A percentile compares a stretch with the other conserved stretches of the same genome.
phyloP scores from a whole-genome alignment of 768 basidiomycete species.

The Cyclocybe cylindracea region DNA sequence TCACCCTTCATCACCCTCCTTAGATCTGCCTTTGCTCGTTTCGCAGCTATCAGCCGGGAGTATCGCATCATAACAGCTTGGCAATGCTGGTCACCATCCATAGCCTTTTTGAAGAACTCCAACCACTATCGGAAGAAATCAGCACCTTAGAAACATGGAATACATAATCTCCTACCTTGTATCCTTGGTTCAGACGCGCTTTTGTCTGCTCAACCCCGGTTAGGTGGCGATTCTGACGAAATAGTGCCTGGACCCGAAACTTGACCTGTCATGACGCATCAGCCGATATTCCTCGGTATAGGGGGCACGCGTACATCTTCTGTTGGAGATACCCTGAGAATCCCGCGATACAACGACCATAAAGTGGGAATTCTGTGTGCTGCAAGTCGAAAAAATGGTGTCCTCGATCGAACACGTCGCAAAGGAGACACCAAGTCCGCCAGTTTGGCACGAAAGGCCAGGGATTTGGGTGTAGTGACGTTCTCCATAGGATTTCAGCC shows the following conservation, averaged over 20 bases:
- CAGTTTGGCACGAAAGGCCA: conserved; percentile 53
- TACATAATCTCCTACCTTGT: conserved; percentile 48
- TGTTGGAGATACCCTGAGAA: conserved; percentile 56
- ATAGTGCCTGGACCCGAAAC: conserved; percentile 54
- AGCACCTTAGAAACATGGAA: background rate
- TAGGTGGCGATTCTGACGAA: conserved; percentile 49
- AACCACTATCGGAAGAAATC: conserved; percentile 48
- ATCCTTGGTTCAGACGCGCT: conserved; percentile 46
- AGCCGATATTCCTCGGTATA: background rate
- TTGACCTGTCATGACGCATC: conserved; percentile 45
- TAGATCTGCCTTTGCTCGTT: conserved; percentile 50
- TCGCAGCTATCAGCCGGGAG: conserved; percentile 53
- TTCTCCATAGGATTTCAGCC: no score
- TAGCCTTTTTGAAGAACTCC: conserved; percentile 54
- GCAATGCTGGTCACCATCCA: conserved; percentile 49
- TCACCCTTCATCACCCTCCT: conserved; percentile 47
- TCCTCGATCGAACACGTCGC: conserved; percentile 56
- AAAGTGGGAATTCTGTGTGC: conserved; percentile 78
- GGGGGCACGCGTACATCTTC: conserved; percentile 46
- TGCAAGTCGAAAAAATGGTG: conserved; percentile 67
- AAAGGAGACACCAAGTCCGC: conserved; percentile 56
- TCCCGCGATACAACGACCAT: conserved; percentile 74
- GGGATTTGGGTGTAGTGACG: conserved; percentile 27
- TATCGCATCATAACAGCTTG: conserved; percentile 56
- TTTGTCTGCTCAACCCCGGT: conserved; percentile 57